These are phyloP conservation scores for Suhomyces sp. DNA, from an alignment of 805 yeast species.

Conservation along the genomic window DNA sequence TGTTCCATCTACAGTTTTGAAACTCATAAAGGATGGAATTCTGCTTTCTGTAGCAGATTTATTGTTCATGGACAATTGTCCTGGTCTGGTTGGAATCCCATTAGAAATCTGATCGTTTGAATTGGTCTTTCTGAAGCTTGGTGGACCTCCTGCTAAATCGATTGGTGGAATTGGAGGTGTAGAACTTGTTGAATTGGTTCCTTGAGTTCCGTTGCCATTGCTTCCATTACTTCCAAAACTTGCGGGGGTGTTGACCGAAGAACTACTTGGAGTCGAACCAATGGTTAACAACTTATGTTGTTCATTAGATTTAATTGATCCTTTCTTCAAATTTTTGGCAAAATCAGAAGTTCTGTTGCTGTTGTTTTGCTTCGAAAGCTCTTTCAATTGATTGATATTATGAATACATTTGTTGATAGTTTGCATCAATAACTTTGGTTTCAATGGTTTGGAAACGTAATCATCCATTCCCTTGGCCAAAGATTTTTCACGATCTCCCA, in stretches of 20 bases:
- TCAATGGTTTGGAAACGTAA: conserved; percentile 82
- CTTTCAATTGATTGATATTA: conserved; percentile 61
- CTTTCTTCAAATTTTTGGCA: conserved; percentile 44
- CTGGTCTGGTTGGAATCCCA: conserved; percentile 23
- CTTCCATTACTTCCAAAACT: conserved; percentile 5
- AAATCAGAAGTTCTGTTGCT: conserved; percentile 45
- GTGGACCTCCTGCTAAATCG: conserved; percentile 17
- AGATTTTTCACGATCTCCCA: conserved; percentile 87
- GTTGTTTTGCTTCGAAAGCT: conserved; percentile 49
- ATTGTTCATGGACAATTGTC: conserved; percentile 27
- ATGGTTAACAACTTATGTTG: conserved; percentile 14
- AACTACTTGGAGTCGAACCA: conserved; percentile 16
- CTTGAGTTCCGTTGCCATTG: conserved; percentile 9
- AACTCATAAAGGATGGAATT: conserved; percentile 12
- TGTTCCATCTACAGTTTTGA: conserved; percentile 10
- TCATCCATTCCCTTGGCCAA: conserved; percentile 92
- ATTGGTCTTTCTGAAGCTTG: conserved; percentile 24
- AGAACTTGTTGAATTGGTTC: conserved; percentile 13
- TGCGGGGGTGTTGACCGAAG: conserved; percentile 1
- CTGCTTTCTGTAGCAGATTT: conserved; percentile 38
- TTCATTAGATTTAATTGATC: conserved; percentile 28
- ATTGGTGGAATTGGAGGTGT: conserved; percentile 14
- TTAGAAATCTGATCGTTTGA: conserved; percentile 26
- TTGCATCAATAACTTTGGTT: conserved; percentile 78
- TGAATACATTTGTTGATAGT: conserved; percentile 84